Base-by-base conservation (phyloP, 106 monocot genomes). In the Acorus calamus region DNA sequence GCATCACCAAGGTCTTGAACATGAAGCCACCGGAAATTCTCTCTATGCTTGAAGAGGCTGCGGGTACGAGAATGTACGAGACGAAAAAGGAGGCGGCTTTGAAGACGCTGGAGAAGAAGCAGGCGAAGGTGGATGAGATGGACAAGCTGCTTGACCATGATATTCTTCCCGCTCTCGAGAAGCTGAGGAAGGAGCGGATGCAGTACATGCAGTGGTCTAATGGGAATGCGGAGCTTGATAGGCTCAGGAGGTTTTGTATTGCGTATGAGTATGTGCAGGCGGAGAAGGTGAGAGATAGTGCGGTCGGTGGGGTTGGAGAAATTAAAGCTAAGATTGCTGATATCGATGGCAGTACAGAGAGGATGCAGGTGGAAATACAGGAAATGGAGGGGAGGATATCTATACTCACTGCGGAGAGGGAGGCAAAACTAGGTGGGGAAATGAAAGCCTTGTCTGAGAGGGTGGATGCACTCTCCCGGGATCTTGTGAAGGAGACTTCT, bases 41-140 rank as follows among this genome's bases (percentile, higher is more conserved):
- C 65, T 96, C 96, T 49, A 96, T 96, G 96, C 74, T 96, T 41
- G 96, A 96, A 71, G 96, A 96, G 78, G 96, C 96, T 61, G 96
- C 96, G 51, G 96, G 96, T 6, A 96, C 96, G 60, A 87, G 91
- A 69, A 96, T 96, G 96, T 96, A 96, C 71, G 96, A 96, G 60
- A 81, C 78, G 66, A 91, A 91, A 69, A 96, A 96, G 47, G 87
- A 82, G 43, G 58, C 81, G 48, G 96, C 96, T 68, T 78, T 96
- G 54, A 96, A 91, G 72, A 96, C 87, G 8, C 83, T 96, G 7
- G 91, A 90, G 68, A 96, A 88, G 74, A 96, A 96, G 68, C 91
- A 96, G 58, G 83, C 71, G 72, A 96, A 96, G 77, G 84, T 96
- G 4, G 91, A 91, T 68, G 96, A 96, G 65, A 96, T 96, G 14